phyloP scores from a whole-genome alignment of 805 yeast species.

The Metschnikowia reukaufii region DNA sequence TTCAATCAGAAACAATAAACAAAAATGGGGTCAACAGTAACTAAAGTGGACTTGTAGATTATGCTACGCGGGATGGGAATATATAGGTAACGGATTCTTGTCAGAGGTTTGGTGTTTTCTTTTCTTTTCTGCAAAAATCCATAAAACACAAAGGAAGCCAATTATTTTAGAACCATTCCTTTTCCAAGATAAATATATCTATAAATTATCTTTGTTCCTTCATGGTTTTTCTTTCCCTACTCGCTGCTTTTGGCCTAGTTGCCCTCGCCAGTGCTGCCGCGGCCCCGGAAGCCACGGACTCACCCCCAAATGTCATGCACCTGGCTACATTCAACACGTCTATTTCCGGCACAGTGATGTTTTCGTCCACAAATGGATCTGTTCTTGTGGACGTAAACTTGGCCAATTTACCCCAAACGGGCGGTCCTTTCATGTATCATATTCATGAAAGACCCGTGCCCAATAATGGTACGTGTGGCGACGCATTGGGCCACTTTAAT shows the following conservation, averaged over 20 bases:
- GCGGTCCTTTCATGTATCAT: slow-evolving; percentile 45
- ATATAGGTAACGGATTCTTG: no score
- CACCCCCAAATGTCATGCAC: slow-evolving; percentile 28
- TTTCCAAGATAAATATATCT: no score
- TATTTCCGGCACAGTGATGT: slow-evolving; percentile 31
- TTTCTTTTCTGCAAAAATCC: no score
- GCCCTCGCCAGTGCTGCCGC: slow-evolving; percentile 19
- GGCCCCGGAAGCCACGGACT: slow-evolving; percentile 32
- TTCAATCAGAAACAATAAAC: no score
- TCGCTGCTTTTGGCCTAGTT: slow-evolving; percentile 12
- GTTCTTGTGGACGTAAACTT: slow-evolving; percentile 34
- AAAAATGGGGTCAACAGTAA: no score
- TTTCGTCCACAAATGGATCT: slow-evolving; percentile 32
- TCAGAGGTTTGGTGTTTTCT: no score
- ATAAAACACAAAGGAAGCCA: no score
- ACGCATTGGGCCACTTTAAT: slow-evolving; percentile 36
- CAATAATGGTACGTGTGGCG: slow-evolving; percentile 31
- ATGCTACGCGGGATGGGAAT: no score
- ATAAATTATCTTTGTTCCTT: no score
- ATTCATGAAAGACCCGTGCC: slow-evolving; percentile 41
- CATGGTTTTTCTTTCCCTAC: slow-evolving; percentile 11
- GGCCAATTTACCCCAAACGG: slow-evolving; percentile 31
- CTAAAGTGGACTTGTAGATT: no score
- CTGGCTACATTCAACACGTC: slow-evolving; percentile 25
- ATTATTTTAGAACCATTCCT: no score